Percentiles rank a stretch among this genome's conserved stretches.
These are phyloP conservation scores for Miscanthus lutarioriparius DNA, from an alignment of 176 grass and related monocot species.

Conservation along the genomic window DNA sequence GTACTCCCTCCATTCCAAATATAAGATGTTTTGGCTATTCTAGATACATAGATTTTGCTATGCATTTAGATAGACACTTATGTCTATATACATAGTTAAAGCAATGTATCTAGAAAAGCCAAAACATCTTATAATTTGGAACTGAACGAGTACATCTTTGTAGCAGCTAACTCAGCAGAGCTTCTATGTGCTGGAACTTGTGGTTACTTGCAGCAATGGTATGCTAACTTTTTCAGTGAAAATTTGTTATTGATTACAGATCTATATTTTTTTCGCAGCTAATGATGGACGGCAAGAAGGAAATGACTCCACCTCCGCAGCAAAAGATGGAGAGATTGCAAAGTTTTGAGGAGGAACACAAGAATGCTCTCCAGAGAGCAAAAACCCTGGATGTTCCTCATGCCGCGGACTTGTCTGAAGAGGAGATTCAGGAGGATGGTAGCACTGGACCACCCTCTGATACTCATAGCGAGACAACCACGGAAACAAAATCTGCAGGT, in stretches of 20 bases:
- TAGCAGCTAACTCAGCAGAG: background rate
- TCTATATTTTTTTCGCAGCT: constrained; percentile 46
- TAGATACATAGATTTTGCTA: no score
- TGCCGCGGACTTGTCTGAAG: constrained; percentile 47
- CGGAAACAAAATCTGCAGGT: constrained; percentile 36
- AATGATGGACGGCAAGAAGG: constrained; percentile 49
- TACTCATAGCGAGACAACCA: constrained; percentile 10
- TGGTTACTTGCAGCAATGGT: background rate
- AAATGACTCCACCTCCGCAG: constrained; percentile 43
- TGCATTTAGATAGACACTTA: no score
- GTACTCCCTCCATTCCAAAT: no score
- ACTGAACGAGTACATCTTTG: background rate
- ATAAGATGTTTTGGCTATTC: no score
- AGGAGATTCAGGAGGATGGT: constrained; percentile 28
- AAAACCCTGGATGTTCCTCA: constrained; percentile 72
- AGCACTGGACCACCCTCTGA: constrained; percentile 17
- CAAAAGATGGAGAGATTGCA: constrained; percentile 75
- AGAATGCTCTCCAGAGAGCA: constrained; percentile 66
- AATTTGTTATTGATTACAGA: constrained; percentile 1
- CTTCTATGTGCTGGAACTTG: constrained; percentile 1
- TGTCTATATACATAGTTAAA: background rate
- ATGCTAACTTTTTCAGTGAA: background rate
- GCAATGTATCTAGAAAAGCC: background rate
- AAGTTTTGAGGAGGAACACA: constrained; percentile 82
- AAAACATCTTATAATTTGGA: background rate